Percentiles rank a stretch among this genome's conserved stretches.
These are phyloP conservation scores for Taphrina pruni DNA, from an alignment of 1,139 yeast genomes.

Conservation along the genomic window DNA sequence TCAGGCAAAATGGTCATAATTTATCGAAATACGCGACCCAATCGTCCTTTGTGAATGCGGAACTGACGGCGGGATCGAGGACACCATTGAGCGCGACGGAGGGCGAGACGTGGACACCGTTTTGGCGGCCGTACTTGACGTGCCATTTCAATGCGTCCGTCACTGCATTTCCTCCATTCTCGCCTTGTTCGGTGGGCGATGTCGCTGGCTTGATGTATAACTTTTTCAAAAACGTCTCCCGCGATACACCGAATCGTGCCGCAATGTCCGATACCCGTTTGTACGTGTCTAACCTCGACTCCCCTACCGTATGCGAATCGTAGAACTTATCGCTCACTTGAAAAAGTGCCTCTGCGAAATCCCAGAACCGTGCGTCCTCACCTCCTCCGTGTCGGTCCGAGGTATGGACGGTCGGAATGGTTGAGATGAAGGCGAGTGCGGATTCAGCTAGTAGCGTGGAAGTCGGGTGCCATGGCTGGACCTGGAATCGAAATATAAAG, in stretches of 20 bases:
- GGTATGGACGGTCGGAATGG: conserved; percentile 57
- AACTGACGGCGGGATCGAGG: conserved; percentile 49
- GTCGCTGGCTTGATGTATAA: conserved; percentile 46
- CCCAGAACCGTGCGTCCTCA: conserved; percentile 59
- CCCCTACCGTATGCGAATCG: conserved; percentile 58
- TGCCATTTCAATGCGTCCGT: conserved; percentile 25
- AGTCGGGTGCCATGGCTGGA: conserved; percentile 88
- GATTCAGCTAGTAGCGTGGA: conserved; percentile 74
- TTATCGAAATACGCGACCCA: conserved; percentile 44
- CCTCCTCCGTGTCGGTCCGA: no score
- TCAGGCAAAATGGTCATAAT: no score
- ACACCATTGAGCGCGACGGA: conserved; percentile 76
- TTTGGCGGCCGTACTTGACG: conserved; percentile 60
- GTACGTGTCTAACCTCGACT: conserved; percentile 65
- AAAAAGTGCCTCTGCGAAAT: conserved; percentile 63
- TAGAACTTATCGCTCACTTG: conserved; percentile 47
- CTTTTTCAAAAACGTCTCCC: conserved; percentile 49
- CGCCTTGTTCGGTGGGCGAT: conserved; percentile 47
- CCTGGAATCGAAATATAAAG: conserved; percentile 66
- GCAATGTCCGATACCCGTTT: conserved; percentile 58
- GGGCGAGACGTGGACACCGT: conserved; percentile 86
- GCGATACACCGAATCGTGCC: conserved; percentile 42
- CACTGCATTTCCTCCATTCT: conserved; percentile 64
- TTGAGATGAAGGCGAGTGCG: conserved; percentile 67
- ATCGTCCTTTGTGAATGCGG: conserved; percentile 46